Conservation (phyloP, 768 basidiomycete species). For the Lepiota venenata region DNA sequence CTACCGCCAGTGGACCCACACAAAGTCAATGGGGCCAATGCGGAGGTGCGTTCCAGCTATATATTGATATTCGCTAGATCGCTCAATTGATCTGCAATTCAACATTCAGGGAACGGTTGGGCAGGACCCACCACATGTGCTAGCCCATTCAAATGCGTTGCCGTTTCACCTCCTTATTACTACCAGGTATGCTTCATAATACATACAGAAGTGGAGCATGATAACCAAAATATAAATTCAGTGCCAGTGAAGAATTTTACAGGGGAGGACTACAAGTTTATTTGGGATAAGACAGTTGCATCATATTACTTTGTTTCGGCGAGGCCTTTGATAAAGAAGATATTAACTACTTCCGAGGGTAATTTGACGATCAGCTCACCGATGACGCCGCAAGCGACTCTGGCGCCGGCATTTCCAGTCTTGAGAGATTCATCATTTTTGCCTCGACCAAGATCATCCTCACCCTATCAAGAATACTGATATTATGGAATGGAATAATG, state of each 20-base stretch:
- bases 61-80: neutral
- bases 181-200: slow-evolving; percentile 38
- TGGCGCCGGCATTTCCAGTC: slow-evolving; percentile 75
- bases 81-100: neutral
- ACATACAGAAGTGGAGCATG: neutral
- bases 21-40: slow-evolving; percentile 52
- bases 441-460: slow-evolving; percentile 78
- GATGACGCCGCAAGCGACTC: slow-evolving; percentile 82
- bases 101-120: slow-evolving; percentile 34
- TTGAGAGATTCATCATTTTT: slow-evolving; percentile 64
- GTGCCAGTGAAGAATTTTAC: slow-evolving; percentile 16
- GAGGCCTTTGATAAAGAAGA: neutral
- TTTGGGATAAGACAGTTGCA: neutral
- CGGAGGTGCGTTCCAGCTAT: slow-evolving; percentile 32
- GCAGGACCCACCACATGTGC: slow-evolving; percentile 46
- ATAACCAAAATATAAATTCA: slow-evolving; percentile 1
- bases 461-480: slow-evolving; percentile 39
- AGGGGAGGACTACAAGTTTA: neutral
- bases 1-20: slow-evolving; percentile 31
- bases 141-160: slow-evolving; percentile 37
- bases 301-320: slow-evolving; percentile 7
- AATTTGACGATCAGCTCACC: slow-evolving; percentile 33
- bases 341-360: neutral
- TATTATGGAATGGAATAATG: neutral
- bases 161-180: slow-evolving; percentile 50